Evolutionary conservation across 345 rosid species (phyloP).

Genomic region (Lepidium africanum): DNA sequence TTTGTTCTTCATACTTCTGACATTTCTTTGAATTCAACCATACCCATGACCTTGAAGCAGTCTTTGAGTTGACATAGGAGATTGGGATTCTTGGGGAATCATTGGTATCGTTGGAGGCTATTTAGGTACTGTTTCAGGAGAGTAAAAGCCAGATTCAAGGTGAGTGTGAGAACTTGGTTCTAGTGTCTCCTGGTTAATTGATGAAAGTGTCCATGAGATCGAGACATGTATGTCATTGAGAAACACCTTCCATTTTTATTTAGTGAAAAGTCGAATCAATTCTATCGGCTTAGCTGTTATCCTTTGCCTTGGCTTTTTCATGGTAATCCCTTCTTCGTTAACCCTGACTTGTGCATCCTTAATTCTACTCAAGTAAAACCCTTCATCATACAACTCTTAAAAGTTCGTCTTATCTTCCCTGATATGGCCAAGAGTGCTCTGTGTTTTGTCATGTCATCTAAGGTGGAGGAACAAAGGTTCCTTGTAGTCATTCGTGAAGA

Average conservation of each 20-base stretch:
- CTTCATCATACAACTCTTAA: not conserved
- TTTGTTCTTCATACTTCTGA: not conserved
- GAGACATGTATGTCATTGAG: not conserved
- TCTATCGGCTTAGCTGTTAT: not conserved
- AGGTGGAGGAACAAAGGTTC: not conserved
- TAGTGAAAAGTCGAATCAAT: not conserved
- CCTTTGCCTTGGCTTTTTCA: not conserved
- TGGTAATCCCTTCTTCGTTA: not conserved
- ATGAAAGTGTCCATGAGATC: not conserved
- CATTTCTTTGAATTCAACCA: not conserved
- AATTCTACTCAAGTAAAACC: not conserved
- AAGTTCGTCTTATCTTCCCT: not conserved
- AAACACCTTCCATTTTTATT: not conserved
- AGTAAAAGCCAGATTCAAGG: constrained; percentile 3
- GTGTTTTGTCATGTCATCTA: constrained; percentile 6
- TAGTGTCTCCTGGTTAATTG: not conserved
- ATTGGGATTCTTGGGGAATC: not conserved
- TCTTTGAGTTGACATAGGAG: not conserved
- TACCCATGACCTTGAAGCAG: constrained; percentile 6
- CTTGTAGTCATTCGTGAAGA: not conserved
- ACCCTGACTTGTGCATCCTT: not conserved
- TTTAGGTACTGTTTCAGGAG: not conserved
- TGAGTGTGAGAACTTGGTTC: constrained; percentile 3
- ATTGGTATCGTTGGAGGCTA: not conserved
- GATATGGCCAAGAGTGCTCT: not conserved